Conservation (phyloP, 257 asterid genomes). For the Striga asiatica region DNA sequence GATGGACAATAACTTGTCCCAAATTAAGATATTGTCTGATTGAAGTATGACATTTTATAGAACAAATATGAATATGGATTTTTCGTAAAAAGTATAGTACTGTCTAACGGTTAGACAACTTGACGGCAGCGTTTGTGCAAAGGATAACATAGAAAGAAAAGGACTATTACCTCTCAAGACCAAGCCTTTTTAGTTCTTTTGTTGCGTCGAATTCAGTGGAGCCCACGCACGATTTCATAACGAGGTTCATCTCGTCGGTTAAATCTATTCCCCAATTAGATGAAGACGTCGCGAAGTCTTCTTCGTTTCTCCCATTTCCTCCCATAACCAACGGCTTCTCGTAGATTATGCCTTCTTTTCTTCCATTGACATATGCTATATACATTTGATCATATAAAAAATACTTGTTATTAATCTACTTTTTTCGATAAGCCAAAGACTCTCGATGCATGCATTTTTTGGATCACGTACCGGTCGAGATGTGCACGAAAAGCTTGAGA, state of each 20-base stretch:
- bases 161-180: neutral
- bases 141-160: too few species aligned
- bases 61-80: too few species aligned
- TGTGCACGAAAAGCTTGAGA: conserved; percentile 26
- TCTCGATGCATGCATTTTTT: too few species aligned
- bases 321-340: conserved; percentile 17
- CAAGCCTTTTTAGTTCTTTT: conserved; percentile 7
- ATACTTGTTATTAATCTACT: neutral
- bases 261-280: neutral
- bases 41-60: too few species aligned
- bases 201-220: neutral
- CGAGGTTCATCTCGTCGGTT: neutral
- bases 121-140: neutral
- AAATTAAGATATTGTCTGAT: too few species aligned
- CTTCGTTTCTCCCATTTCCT: neutral
- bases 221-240: neutral
- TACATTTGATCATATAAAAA: neutral
- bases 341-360: conserved; percentile 6
- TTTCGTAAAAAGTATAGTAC: neutral
- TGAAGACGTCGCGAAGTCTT: neutral
- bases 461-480: conserved; percentile 22
- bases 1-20: too few species aligned
- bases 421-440: neutral
- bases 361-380: conserved; percentile 18
- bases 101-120: neutral